Percentiles rank a stretch among this genome's conserved stretches.
phyloP scores from a whole-genome alignment of 257 asterid genomes.

The Salvia hispanica region DNA sequence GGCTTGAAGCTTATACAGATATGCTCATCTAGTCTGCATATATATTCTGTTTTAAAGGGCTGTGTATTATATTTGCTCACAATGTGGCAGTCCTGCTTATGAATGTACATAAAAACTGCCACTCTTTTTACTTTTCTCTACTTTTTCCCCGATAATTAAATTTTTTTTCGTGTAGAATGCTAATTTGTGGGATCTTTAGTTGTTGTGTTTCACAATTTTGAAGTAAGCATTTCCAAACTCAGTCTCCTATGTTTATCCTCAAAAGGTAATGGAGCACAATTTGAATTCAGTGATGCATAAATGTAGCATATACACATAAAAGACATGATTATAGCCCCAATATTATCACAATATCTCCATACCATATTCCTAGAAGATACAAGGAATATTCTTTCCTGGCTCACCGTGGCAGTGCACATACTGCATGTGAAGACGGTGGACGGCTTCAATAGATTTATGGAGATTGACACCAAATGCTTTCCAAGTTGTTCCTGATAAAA shows the following conservation, averaged over 20 bases:
- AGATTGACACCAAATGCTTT: too few species aligned
- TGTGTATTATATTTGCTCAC: constrained; percentile 7
- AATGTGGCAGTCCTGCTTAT: not conserved
- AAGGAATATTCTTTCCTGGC: too few species aligned
- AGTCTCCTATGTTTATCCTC: not conserved
- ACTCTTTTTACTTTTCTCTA: constrained; percentile 9
- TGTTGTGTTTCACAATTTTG: not conserved
- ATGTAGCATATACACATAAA: too few species aligned
- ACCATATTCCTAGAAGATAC: too few species aligned
- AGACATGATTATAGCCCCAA: too few species aligned
- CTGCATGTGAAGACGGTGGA: too few species aligned
- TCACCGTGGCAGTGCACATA: too few species aligned
- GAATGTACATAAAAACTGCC: constrained; percentile 40
- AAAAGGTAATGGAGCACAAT: not conserved
- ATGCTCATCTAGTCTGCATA: constrained; percentile 47
- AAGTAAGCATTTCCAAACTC: not conserved
- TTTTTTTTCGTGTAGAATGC: not conserved
- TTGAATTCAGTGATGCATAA: not conserved
- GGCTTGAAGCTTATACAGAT: constrained; percentile 64
- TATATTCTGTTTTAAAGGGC: not conserved
- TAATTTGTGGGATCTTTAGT: not conserved
- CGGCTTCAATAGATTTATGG: too few species aligned
- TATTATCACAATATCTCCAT: too few species aligned
- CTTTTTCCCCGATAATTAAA: not conserved
- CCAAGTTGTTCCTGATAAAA: too few species aligned